Percentiles rank a stretch among this genome's conserved stretches.
These are phyloP conservation scores for Candida silvicultrix DNA, from an alignment of 805 yeast genomes.

Conservation along the genomic window DNA sequence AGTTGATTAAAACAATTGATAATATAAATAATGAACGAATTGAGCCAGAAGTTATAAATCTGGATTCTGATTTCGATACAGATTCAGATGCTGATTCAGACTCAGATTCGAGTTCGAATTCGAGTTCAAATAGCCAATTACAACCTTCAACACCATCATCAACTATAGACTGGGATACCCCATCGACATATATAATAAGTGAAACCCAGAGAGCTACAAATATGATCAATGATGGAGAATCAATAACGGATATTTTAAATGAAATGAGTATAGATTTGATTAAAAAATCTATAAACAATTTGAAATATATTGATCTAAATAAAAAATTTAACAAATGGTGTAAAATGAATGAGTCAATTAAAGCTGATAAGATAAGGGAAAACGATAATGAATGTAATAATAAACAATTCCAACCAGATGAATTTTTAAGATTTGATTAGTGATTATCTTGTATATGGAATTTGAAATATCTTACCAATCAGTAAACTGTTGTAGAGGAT, in stretches of 20 bases:
- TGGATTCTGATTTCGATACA: too few species aligned
- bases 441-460: too few species aligned
- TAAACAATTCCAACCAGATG: conserved; percentile 8
- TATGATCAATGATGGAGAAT: conserved; percentile 18
- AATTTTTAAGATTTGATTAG: conserved; percentile 5
- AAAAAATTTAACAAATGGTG: conserved; percentile 1
- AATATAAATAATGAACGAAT: too few species aligned
- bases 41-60: too few species aligned
- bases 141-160: background rate
- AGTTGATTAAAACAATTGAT: too few species aligned
- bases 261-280: conserved; percentile 15
- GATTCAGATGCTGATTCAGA: too few species aligned
- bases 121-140: too few species aligned
- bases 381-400: too few species aligned
- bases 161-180: background rate
- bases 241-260: conserved; percentile 17
- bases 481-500: too few species aligned
- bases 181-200: background rate
- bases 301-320: conserved; percentile 15
- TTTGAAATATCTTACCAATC: too few species aligned
- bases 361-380: too few species aligned
- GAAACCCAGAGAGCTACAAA: conserved; percentile 13
- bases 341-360: background rate
- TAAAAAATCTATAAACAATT: conserved; percentile 14
- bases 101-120: background rate